A percentile compares a stretch with the other conserved stretches of the same genome.
These are phyloP conservation scores for Acacia concinna DNA, from an alignment of 331 rosid genomes.

Conservation along the genomic window DNA sequence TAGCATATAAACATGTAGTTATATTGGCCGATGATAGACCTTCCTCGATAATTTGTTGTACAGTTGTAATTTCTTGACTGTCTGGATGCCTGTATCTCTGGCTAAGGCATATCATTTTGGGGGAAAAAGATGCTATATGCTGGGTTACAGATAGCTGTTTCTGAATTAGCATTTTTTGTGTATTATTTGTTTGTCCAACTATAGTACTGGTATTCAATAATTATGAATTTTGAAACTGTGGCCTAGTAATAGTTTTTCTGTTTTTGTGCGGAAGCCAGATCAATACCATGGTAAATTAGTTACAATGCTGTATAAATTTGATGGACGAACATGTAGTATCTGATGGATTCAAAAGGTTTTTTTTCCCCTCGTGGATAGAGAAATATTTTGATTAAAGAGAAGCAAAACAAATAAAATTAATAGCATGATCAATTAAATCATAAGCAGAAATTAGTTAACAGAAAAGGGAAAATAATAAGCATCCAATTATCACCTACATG, in stretches of 20 bases:
- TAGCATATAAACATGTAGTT: neutral
- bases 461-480: neutral
- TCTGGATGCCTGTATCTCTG: neutral
- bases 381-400: neutral
- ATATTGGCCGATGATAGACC: neutral
- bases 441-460: conserved; percentile 12
- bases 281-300: neutral
- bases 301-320: neutral
- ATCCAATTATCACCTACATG: neutral
- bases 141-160: neutral
- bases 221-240: neutral
- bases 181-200: neutral
- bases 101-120: neutral
- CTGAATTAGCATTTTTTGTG: neutral
- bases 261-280: neutral
- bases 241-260: neutral
- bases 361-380: neutral
- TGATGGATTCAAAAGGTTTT: neutral
- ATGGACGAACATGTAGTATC: neutral
- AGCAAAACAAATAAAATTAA: neutral
- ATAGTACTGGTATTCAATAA: neutral
- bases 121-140: neutral
- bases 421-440: conserved; percentile 17
- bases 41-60: neutral
- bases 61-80: neutral